A percentile compares a stretch with the other conserved stretches of the same genome.
These are phyloP conservation scores for Cynanchum wilfordii DNA, from an alignment of 257 asterid species.

Conservation along the genomic window DNA sequence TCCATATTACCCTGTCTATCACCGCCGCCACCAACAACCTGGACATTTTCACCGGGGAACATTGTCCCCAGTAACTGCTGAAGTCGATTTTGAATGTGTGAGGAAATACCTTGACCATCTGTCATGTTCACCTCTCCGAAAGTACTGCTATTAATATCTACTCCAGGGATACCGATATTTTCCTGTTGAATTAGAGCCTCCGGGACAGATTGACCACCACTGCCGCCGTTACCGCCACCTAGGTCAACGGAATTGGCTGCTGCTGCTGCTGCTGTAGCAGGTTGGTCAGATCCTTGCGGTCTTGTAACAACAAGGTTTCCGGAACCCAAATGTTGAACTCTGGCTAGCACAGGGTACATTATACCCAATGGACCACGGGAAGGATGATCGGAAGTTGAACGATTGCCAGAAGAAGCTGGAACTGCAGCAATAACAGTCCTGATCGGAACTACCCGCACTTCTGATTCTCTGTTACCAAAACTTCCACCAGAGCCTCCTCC, in stretches of 20 bases:
- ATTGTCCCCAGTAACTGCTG: slow-evolving; percentile 55
- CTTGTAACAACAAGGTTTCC: slow-evolving; percentile 35
- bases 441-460: slow-evolving; percentile 52
- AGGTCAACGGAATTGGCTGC: slow-evolving; percentile 28
- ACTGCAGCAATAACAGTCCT: slow-evolving; percentile 56
- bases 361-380: slow-evolving; percentile 70
- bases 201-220: slow-evolving; percentile 31
- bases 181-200: slow-evolving; percentile 37
- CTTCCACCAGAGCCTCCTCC: slow-evolving; percentile 8
- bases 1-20: slow-evolving; percentile 14
- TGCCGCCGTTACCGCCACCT: slow-evolving; percentile 16
- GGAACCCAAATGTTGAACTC: slow-evolving; percentile 52
- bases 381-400: slow-evolving; percentile 44
- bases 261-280: neutral
- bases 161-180: slow-evolving; percentile 28
- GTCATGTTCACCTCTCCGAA: slow-evolving; percentile 30
- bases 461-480: slow-evolving; percentile 43
- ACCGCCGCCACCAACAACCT: slow-evolving; percentile 19
- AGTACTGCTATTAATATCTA: slow-evolving; percentile 32
- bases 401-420: slow-evolving; percentile 48
- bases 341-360: slow-evolving; percentile 69
- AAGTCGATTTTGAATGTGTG: slow-evolving; percentile 44
- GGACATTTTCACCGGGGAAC: slow-evolving; percentile 43
- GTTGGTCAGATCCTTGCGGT: slow-evolving; percentile 46
- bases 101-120: slow-evolving; percentile 36